Evolutionary conservation across 2,329 filamentous ascomycete genomes (phyloP).

Genomic region (Curvularia verruculosa): DNA sequence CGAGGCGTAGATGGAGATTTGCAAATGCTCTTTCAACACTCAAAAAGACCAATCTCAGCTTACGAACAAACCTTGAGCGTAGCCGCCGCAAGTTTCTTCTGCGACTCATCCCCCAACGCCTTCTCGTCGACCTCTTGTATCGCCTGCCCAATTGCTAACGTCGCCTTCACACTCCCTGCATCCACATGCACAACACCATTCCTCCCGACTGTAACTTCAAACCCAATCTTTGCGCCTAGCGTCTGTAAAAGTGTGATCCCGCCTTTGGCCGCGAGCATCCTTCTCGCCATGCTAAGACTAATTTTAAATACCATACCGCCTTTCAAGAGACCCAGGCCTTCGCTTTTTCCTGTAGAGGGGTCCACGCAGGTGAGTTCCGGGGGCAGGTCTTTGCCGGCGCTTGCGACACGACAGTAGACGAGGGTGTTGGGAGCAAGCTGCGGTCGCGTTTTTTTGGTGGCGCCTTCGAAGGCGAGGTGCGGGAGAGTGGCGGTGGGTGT

Average conservation of each 20-base stretch:
- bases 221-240: slow-evolving; percentile 79
- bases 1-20: background rate
- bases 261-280: slow-evolving; percentile 68
- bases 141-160: slow-evolving; percentile 78
- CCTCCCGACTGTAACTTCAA: slow-evolving; percentile 90
- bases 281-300: slow-evolving; percentile 79
- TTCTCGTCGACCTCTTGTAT: slow-evolving; percentile 78
- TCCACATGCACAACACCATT: slow-evolving; percentile 95
- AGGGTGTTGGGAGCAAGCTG: slow-evolving; percentile 75
- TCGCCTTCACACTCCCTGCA: slow-evolving; percentile 73
- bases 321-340: slow-evolving; percentile 81
- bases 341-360: slow-evolving; percentile 81
- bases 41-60: background rate
- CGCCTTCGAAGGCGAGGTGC: slow-evolving; percentile 90
- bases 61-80: slow-evolving; percentile 63
- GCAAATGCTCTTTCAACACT: background rate
- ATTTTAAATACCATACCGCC: slow-evolving; percentile 88
- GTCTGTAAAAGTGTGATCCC: slow-evolving; percentile 78
- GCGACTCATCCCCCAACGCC: slow-evolving; percentile 66
- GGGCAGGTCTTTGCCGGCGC: slow-evolving; percentile 69
- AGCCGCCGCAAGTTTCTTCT: slow-evolving; percentile 72
- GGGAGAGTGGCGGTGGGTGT: slow-evolving; percentile 72
- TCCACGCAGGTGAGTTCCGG: slow-evolving; percentile 91
- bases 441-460: slow-evolving; percentile 89
- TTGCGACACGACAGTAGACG: slow-evolving; percentile 84